phyloP scores from a whole-genome alignment of 164 flowering plant genomes.

The Santalum album region DNA sequence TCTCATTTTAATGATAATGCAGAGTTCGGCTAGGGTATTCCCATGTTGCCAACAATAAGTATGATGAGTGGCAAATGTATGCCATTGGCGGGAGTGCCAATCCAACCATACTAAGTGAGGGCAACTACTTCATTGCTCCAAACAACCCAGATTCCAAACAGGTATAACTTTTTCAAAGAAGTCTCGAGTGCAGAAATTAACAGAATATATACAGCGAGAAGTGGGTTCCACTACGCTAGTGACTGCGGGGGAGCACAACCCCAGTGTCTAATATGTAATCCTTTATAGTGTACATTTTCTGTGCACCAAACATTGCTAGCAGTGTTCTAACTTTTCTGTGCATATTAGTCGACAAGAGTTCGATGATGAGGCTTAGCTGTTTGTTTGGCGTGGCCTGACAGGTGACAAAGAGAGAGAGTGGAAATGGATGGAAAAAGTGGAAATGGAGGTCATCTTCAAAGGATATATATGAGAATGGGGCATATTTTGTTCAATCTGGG shows the following conservation, averaged over 20 bases:
- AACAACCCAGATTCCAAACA: conserved; percentile 19
- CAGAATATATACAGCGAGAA: too few species aligned
- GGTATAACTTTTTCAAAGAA: conserved; percentile 23
- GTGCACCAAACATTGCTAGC: too few species aligned
- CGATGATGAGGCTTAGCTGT: neutral
- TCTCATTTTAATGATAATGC: conserved; percentile 5
- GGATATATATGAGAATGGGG: conserved; percentile 63
- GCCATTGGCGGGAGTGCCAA: conserved; percentile 61
- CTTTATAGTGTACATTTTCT: too few species aligned
- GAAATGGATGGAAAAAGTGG: conserved; percentile 51
- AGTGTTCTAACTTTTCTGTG: too few species aligned
- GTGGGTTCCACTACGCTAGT: too few species aligned
- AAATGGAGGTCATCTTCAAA: conserved; percentile 65
- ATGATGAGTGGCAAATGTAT: conserved; percentile 50
- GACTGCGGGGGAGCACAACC: too few species aligned
- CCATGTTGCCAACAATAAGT: conserved; percentile 58
- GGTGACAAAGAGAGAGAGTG: conserved; percentile 61
- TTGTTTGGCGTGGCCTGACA: conserved; percentile 5
- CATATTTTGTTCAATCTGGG: conserved; percentile 72
- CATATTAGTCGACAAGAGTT: neutral
- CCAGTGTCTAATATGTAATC: too few species aligned
- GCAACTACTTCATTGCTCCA: conserved; percentile 44
- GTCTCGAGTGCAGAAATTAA: too few species aligned
- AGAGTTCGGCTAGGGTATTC: conserved; percentile 64
- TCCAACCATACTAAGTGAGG: conserved; percentile 56